Evolutionary conservation across 2,329 filamentous ascomycete genomes (phyloP).

Genomic region (Biscogniauxia marginata): DNA sequence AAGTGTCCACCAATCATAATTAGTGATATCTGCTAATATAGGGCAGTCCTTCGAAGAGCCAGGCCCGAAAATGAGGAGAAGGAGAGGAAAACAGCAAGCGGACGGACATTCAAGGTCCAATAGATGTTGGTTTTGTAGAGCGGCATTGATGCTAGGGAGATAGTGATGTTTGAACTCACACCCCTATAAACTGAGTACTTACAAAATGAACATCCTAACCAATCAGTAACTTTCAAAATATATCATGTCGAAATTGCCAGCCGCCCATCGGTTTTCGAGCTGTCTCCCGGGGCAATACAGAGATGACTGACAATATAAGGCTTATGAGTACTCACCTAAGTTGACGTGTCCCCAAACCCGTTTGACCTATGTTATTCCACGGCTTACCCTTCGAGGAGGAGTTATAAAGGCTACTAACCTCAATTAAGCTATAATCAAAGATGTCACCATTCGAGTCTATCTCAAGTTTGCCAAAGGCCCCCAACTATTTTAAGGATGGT

Average conservation of each 20-base stretch:
- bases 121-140: conserved; percentile 5
- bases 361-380: not conserved
- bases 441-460: not conserved
- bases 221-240: not conserved
- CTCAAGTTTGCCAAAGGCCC: not conserved
- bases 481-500: not conserved
- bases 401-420: too few relatives aligned
- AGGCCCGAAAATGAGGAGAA: conserved; percentile 95
- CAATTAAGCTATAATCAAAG: not conserved
- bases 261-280: not conserved
- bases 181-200: conserved; percentile 5
- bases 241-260: not conserved
- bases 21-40: conserved; percentile 14
- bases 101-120: conserved; percentile 75
- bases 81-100: conserved; percentile 96
- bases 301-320: too few relatives aligned
- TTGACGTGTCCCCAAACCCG: not conserved
- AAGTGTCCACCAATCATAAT: conserved; percentile 36
- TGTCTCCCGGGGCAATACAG: not conserved
- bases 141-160: not conserved
- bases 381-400: not conserved
- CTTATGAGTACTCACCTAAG: not conserved
- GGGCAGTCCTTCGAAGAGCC: conserved; percentile 84
- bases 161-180: conserved; percentile 1
- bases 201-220: conserved; percentile 7